Base-by-base conservation (phyloP, 2,329 filamentous ascomycete genomes). In the Neofusicoccum sp. region DNA sequence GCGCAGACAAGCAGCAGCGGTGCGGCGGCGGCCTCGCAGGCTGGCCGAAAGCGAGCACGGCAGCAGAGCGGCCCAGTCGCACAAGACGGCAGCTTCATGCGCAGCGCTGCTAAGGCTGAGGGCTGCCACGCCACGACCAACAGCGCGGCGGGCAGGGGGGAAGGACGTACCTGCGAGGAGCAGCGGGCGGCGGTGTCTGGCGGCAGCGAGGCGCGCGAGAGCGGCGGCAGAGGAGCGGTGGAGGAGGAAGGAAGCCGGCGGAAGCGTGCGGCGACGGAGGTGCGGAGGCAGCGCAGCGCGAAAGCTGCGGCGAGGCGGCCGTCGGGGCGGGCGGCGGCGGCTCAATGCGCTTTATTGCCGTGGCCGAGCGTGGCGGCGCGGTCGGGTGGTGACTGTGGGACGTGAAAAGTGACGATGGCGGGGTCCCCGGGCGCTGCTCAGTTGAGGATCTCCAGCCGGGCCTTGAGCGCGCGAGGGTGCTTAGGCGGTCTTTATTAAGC, bases 171-270 rank as follows among this genome's bases (percentile, higher is more conserved):
- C 24, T 33, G 53, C 24, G 26, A 34, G 53, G 47, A 38, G 12
- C 45, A 26, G 9, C 36, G 30, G 28, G 34, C 34, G 41, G 54
- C 28, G 26, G 30, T 14, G 51, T 20, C 16, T 36, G 47, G 30
- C 34, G 12, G 38, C 20, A 41, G 58, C 43, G 44, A 54, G 16
- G 20, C 34, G 43, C 34, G 47, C 63, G 64, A 65, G 62, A 63
- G 47, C 62, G 44, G 63, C 62, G 61, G 66, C 64, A 63, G 67
- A 67, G 69, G 65, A 67, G 68, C 69, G 69, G 70, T 67, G 69
- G 60, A 48, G 40, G 30, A 7, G 28, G 34, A 34, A 58, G 67
- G 62, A 67, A 62, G 61, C 34, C 53, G 34, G 30, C 47, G 45
- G 53, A 44, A 49, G 59, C 40, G 40, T 57, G 38, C 53, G 53